Evolutionary conservation across 768 basidiomycete species (phyloP), one percentile per base, ranked within the genome.

Genomic region (Boletus rubroflammeus): DNA sequence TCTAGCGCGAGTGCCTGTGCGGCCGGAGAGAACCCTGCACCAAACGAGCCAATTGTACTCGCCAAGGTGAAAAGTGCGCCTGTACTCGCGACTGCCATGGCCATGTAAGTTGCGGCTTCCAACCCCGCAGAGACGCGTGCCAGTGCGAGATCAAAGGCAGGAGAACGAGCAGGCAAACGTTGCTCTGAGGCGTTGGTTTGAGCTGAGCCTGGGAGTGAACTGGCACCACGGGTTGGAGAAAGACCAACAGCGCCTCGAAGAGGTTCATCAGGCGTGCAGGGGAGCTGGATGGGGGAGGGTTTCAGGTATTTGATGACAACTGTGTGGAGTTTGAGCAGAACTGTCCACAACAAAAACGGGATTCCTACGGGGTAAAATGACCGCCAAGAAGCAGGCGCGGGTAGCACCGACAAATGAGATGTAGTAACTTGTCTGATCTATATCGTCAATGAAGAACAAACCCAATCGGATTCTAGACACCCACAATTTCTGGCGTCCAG

Each of bases 1-100:
- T 86, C 81, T 40, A 95, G 71, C 3, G 90, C 84, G 34, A 92
- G 78, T 21, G 86, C 86, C 52, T 90, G 85, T 8, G 80, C 55
- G 1, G 88, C 83, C 9, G 93, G 91, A 23, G 64, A 67, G 53
- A 86, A 81, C 1, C 86, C 90, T 0, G 76, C 66, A 0, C 83
- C 83, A 23, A 92, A 72, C n/a, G 86, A 75, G 19, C 76, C 72
- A 6, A 87, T 13, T 19, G 80, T 62, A 29, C 75, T 76, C 43
- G 75, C 75, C 6, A 76, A 34, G 13, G 82, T 78, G 66, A 86
- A 96, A 29, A 75, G 56, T 3, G 70, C 32, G 3, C 82, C 73
- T 6, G 73, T 75, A 5, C 72, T 69, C 1, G 82, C 74, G 47
- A 82, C 32, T 0, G 75, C 75, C 73, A 88, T 77, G 48, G 76